Conservation (phyloP, 495 filamentous ascomycete genomes). For the Hyphodiscus hymeniophilus region DNA sequence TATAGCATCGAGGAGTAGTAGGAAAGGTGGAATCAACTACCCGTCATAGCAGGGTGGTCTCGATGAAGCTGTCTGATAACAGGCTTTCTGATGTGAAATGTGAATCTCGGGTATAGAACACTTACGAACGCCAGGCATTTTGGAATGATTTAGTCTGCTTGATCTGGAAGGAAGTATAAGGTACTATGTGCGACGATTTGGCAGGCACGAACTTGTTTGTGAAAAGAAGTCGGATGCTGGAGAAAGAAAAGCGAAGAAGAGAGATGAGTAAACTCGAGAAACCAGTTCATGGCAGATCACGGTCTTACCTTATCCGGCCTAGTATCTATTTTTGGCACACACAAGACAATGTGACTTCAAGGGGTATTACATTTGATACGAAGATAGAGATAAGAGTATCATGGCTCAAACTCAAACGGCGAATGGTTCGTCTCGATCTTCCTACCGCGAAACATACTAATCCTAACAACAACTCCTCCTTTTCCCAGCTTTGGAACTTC, state of each 20-base stretch:
- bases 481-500: no score
- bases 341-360: no score
- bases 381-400: no score
- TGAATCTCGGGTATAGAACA: neutral
- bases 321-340: no score
- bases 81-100: neutral
- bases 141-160: neutral
- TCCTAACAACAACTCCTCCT: no score
- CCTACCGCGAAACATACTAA: no score
- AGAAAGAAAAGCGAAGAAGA: neutral
- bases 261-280: neutral
- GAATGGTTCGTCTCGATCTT: no score
- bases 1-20: neutral
- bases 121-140: constrained; percentile 24
- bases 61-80: neutral
- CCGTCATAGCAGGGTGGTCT: neutral
- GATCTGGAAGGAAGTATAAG: neutral
- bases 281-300: neutral
- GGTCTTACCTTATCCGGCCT: neutral
- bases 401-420: no score
- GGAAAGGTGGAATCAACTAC: neutral
- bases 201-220: neutral
- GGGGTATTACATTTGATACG: no score
- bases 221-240: no score
- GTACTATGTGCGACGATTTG: no score